Evolutionary conservation across 495 filamentous ascomycete genomes (phyloP), one percentile per base, ranked within the genome.

Genomic region (Talaromyces liani): DNA sequence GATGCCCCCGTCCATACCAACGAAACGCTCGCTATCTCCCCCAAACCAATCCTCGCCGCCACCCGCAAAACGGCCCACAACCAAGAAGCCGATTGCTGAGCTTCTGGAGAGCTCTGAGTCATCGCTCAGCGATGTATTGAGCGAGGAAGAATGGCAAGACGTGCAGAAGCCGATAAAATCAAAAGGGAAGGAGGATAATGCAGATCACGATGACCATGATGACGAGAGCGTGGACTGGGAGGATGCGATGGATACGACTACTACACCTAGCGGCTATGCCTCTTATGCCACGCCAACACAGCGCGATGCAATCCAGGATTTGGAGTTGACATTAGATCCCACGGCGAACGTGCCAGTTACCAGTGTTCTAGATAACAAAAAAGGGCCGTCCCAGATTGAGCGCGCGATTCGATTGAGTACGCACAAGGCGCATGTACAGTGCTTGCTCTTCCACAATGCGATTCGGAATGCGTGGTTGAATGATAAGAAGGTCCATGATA

Each of bases 361-460:
- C 10, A 85, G 86, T 64, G 77, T 84, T 6, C 69, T 86, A 18
- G 85, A 89, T 33, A 84, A 84, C 63, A 97, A 93, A 75, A 93
- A 92, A 72, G 93, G 91, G 0, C 90, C 91, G 0, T 89, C 87
- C 20, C 95, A 94, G 73, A 85, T 88, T 8, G 89, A 97, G 69
- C 84, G 91, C 64, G 82, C 83, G 64, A 91, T 93, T 47, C 81
- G 94, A 36, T 79, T 87, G 7, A 75, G 85, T 41, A 91, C 91
- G 7, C 94, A 98, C 71, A 88, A 89, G 66, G 81, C 94, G 69
- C 94, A 98, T 75, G 93, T 98, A 4, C 90, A 93, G 70, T 84
- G 87, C 63, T 75, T 98, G 54, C 83, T 98, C 53, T 94, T 87
- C 74, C 93, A 97, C 68, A 97, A 97, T 72, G 82, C 88, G 0